Conservation (phyloP, 805 yeast genomes). For the Cyberlindnera mycetangii region DNA sequence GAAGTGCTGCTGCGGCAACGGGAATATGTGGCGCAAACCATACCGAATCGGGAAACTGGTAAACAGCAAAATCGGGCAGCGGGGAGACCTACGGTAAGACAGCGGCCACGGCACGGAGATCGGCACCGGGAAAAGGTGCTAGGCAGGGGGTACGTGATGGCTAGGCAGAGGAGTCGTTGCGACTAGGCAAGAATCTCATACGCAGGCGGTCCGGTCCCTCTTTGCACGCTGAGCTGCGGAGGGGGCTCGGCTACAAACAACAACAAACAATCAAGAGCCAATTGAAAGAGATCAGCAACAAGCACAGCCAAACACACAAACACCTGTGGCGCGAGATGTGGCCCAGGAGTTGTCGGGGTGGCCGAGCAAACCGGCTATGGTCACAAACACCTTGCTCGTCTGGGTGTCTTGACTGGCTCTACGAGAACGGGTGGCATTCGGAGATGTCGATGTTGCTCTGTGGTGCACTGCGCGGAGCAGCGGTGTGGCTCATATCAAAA, state of each 20-base stretch:
- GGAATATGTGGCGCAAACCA: neutral
- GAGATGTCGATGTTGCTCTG: neutral
- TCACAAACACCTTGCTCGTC: no score
- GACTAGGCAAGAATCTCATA: no score
- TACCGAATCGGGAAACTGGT: neutral
- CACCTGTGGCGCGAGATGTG: no score
- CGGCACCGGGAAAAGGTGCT: neutral
- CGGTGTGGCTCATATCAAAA: neutral
- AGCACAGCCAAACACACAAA: no score
- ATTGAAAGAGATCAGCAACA: no score
- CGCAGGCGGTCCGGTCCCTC: no score
- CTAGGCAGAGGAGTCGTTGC: neutral
- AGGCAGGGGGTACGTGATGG: neutral
- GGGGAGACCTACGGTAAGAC: neutral
- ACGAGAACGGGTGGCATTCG: neutral
- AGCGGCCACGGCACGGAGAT: neutral
- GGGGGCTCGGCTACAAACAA: no score
- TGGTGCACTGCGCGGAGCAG: neutral
- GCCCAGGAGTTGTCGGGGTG: no score
- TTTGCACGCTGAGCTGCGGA: no score
- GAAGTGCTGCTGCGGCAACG: neutral
- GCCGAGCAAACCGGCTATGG: no score
- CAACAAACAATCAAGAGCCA: no score
- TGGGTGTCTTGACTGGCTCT: no score
- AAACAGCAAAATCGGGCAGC: constrained; percentile 1